A percentile compares a stretch with the other conserved stretches of the same genome.
Evolutionary conservation across 305 asterid genomes (phyloP).

Genomic region (Solanum hybrid): DNA sequence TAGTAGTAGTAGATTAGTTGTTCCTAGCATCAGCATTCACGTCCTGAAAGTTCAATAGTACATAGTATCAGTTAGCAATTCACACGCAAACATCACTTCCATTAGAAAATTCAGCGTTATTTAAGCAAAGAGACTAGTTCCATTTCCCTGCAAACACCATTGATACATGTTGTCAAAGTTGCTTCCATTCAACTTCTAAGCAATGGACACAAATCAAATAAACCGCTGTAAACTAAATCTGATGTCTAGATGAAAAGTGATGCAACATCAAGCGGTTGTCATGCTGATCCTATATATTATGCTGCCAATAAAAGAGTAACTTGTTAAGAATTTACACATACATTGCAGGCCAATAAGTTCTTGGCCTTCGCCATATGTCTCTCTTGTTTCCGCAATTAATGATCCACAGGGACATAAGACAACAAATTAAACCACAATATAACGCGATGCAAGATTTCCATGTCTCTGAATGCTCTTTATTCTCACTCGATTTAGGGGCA

Average conservation of each 20-base stretch:
- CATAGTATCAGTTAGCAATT: not conserved
- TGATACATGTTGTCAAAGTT: not conserved
- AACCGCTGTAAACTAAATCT: not conserved
- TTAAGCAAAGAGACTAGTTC: not conserved
- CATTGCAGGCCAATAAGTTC: not conserved
- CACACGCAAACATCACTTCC: not conserved
- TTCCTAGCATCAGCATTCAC: not conserved
- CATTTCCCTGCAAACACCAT: not conserved
- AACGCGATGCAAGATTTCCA: not conserved
- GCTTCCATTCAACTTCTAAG: not conserved
- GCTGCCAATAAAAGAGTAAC: not conserved
- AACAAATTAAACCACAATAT: not conserved
- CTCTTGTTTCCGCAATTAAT: not conserved
- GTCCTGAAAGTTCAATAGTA: not conserved
- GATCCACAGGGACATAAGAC: not conserved
- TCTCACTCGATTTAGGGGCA: not conserved
- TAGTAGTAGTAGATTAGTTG: not conserved
- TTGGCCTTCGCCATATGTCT: not conserved
- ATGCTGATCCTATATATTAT: not conserved
- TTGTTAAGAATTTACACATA: not conserved
- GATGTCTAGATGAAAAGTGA: not conserved
- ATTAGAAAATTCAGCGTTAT: not conserved
- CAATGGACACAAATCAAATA: not conserved
- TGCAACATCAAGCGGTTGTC: not conserved
- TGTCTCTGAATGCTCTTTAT: not conserved